phyloP scores from a whole-genome alignment of 768 basidiomycete species.

The Neoboletus magnificus region DNA sequence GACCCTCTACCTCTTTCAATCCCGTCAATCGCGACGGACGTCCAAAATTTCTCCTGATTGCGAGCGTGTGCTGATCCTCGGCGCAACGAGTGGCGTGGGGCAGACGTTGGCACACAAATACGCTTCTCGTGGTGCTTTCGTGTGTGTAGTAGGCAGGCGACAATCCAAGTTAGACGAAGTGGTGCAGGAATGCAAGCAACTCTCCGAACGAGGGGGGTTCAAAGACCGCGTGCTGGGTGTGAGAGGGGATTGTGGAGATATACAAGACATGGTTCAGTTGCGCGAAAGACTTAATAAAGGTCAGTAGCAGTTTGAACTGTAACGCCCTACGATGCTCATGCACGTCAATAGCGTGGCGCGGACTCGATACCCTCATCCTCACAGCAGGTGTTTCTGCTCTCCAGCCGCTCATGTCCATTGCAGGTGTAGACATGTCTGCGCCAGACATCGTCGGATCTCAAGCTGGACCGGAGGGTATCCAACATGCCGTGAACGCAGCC shows the following conservation, averaged over 20 bases:
- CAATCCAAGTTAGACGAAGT: constrained; percentile 54
- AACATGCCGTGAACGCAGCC: constrained; percentile 55
- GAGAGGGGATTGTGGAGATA: constrained; percentile 59
- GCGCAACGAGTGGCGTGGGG: constrained; percentile 84
- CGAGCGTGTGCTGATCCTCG: constrained; percentile 79
- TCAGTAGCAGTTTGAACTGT: constrained; percentile 21
- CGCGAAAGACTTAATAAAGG: constrained; percentile 52
- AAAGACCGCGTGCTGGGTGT: constrained; percentile 44
- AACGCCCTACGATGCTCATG: neutral
- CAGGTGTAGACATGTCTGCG: constrained; percentile 45
- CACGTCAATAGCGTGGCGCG: constrained; percentile 60
- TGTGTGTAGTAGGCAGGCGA: constrained; percentile 74
- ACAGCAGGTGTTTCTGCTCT: constrained; percentile 83
- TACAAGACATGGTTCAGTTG: constrained; percentile 64
- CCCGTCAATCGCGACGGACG: constrained; percentile 27
- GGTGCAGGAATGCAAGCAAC: constrained; percentile 50
- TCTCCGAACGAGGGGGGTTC: constrained; percentile 18
- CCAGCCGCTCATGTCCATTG: constrained; percentile 68
- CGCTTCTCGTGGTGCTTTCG: constrained; percentile 66
- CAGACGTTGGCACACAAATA: constrained; percentile 66
- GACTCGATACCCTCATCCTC: constrained; percentile 79
- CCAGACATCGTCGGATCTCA: constrained; percentile 34
- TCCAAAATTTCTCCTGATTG: constrained; percentile 36
- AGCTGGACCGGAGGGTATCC: constrained; percentile 53
- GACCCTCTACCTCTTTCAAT: constrained; percentile 17